Evolutionary conservation across 2,329 filamentous ascomycete species (phyloP), one percentile per base, ranked within the genome.

Genomic region (Colletotrichum sojae): DNA sequence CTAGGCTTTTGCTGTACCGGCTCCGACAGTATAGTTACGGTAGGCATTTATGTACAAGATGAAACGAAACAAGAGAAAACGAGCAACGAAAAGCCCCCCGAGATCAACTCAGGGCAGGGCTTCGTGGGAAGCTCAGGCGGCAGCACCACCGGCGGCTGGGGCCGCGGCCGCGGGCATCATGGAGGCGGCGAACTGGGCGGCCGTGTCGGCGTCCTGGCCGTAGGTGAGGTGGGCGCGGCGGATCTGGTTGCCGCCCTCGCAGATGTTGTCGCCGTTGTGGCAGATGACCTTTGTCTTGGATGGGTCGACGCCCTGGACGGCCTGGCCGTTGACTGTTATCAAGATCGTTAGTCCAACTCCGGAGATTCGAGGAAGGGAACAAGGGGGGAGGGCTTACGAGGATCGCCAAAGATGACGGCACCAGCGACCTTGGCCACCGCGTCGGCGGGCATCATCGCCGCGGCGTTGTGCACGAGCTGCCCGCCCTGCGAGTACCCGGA

Each of bases 401-500:
- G 78, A 56, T 77, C 77, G 52, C 74, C 78, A 59, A 75, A 79
- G 68, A 71, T 79, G 52, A 77, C 74, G 51, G 71, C 76, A 4
- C 76, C 77, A 6, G 75, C 72, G 49, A 80, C 72, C 59, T 74
- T 76, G 71, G 67, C 67, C 9, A 74, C 62, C 12, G 70, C 71
- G 6, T 76, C 85, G 76, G 85, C 53, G 1, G 76, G 72, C 40
- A 82, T 74, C 63, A 72, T 69, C 6, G 73, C 75, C 25, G 82
- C 83, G 2, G 82, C 83, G 31, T 84, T 83, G 75, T 85, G 84
- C 1, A 84, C 82, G 6, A 79, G 71, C 73, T 76, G 77, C 22
- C 74, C 74, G 54, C 77, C 80, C 67, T 82, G 83, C 72, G 82
- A 84, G 74, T 86, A 86, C 3, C 84, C 84, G 6, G 82, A 79